phyloP scores from a whole-genome alignment of 305 asterid species.

The Coffea humblotiana region DNA sequence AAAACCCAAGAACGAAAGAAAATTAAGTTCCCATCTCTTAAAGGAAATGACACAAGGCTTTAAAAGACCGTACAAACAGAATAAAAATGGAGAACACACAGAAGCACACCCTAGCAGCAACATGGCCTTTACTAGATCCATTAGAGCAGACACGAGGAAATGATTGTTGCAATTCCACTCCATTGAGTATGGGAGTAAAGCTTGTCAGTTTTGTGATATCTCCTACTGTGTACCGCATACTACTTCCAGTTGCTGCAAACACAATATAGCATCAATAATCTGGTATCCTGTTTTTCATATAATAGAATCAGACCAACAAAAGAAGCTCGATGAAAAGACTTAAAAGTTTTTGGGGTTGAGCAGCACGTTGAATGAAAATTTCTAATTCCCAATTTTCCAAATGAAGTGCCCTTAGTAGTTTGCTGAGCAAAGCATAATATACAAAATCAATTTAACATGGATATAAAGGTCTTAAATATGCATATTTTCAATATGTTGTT shows the following conservation, averaged over 20 bases:
- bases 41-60: constrained; percentile 10
- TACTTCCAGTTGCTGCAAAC: constrained; percentile 58
- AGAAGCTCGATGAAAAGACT: neutral
- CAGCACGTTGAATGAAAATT: neutral
- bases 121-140: constrained; percentile 46
- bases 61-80: neutral
- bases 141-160: constrained; percentile 42
- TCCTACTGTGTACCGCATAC: constrained; percentile 59
- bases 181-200: constrained; percentile 45
- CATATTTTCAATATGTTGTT: too few relatives aligned
- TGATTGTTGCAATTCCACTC: constrained; percentile 54
- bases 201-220: constrained; percentile 63
- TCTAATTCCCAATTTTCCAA: neutral
- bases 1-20: constrained; percentile 16
- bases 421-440: neutral
- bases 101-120: constrained; percentile 54
- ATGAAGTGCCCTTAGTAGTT: neutral
- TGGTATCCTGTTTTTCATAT: neutral
- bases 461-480: neutral
- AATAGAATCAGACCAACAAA: neutral
- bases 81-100: constrained; percentile 17
- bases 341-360: neutral
- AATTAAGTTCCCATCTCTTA: constrained; percentile 18
- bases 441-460: neutral
- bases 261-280: constrained; percentile 7